These are phyloP conservation scores for Mollisiaceae sp. DNA, from an alignment of 2,329 filamentous ascomycete species.

Conservation along the genomic window DNA sequence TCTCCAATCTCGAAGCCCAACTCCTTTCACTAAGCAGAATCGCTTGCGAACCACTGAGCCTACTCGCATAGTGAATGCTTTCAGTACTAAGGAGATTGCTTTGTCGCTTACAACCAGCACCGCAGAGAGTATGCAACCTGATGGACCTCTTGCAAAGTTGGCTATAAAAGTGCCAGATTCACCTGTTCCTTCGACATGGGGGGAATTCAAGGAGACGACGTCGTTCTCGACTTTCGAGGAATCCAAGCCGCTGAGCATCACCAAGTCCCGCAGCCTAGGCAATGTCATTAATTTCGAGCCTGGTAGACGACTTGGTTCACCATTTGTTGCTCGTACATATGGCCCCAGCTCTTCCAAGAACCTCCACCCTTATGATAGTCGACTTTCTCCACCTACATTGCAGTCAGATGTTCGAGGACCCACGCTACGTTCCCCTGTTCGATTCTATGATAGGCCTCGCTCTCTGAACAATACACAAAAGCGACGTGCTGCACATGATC, in stretches of 20 bases:
- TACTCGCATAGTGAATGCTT: constrained; percentile 47
- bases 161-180: constrained; percentile 45
- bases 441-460: constrained; percentile 33
- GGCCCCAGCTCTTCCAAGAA: constrained; percentile 62
- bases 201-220: too few relatives aligned
- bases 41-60: constrained; percentile 54
- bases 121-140: constrained; percentile 66
- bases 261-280: constrained; percentile 18
- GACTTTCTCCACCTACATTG: constrained; percentile 25
- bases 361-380: constrained; percentile 21
- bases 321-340: constrained; percentile 62
- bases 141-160: constrained; percentile 65
- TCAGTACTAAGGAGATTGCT: constrained; percentile 66
- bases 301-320: constrained; percentile 36
- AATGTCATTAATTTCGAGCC: constrained; percentile 16
- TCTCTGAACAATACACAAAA: constrained; percentile 40
- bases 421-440: constrained; percentile 39
- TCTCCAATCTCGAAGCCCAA: constrained; percentile 58
- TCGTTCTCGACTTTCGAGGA: constrained; percentile 20
- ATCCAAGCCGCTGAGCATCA: constrained; percentile 25
- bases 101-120: constrained; percentile 68
- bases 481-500: constrained; percentile 38
- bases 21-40: constrained; percentile 60
- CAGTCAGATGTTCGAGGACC: constrained; percentile 26
- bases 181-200: constrained; percentile 4